Base-by-base conservation (phyloP, 2,329 filamentous ascomycete species). In the Microsporum audouinii region DNA sequence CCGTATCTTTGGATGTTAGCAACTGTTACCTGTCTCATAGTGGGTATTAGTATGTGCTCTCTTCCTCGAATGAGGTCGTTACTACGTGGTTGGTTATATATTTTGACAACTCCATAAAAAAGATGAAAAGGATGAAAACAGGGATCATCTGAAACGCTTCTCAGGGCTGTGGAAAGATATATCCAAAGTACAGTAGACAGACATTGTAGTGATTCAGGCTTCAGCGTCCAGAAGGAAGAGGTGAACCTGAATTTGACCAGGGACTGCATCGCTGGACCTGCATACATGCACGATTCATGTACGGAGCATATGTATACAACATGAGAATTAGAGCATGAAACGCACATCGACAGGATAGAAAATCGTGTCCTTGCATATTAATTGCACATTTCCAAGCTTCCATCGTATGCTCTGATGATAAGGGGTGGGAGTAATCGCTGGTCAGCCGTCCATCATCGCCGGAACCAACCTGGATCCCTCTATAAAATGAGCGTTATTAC, bases 301-400 rank as follows among this genome's bases (percentile, higher is more conserved):
- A n/a, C n/a, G n/a, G 39, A n/a, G 39, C 10, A n/a, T 55, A 36
- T 55, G 51, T 55, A 55, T 55, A 55, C 51, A 55, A 55, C 51
- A 17, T 55, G 51, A 55, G 33, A 55, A 55, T 17, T 31, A 55
- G n/a, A 36, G 7, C 12, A 8, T n/a, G 51, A 55, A 55, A 55
- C 51, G 5, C 51, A 8, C 8, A 8, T 55, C 31, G 34, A 8
- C 31, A 55, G n/a, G 33, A 29, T 38, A n/a, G 17, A 23, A 36
- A n/a, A 12, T 23, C 3, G 31, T n/a, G 12, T 10, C n/a, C 49
- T 31, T 53, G 49, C 49, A 53, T 33, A 53, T n/a, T 14, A 36
- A 55, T 55, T 31, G 31, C 51, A 55, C 51, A 34, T 14, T 43
- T 36, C 29, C 31, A 38, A n/a, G 33, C 31, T 53, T 3, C 17